Base-by-base conservation (phyloP, 2,329 filamentous ascomycete species). In the Neospermospora avenae region DNA sequence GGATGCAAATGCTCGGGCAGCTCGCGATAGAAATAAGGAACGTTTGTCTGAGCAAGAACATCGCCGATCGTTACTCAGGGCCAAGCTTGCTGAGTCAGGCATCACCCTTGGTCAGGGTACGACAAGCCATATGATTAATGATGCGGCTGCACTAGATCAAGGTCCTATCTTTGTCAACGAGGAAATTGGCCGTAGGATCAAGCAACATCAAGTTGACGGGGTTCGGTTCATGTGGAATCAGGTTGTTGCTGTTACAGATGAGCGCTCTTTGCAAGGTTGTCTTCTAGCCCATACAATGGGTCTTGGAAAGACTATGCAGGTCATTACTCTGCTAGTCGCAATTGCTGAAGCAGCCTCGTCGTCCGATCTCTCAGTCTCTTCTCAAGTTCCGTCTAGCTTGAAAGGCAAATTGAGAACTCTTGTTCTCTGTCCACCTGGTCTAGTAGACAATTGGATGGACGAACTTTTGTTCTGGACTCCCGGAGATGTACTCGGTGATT, bases 151-250 rank as follows among this genome's bases (percentile, higher is more conserved):
- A 20, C 82, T 86, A 2, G 74, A 82, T 14, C 77, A 88, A 64
- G 79, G 80, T 0, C 78, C 85, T 49, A 82, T 91, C 28, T 87
- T 84, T 63, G 75, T 96, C 54, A 80, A 89, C 65, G 73, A 81
- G 0, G 73, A 81, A 7, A 90, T 93, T 57, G 87, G 84, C 0
- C 69, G 68, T 7, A 78, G 77, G 5, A 89, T 96, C 63, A 93
- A 95, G 68, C 79, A 84, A 8, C 91, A 96, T 73, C 93, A 97
- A 70, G 79, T 96, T 49, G 80, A 84, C 0, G 93, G 93, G 1
- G 84, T 96, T 20, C 86, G 87, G 11, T 96, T 96, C 74, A 83
- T 97, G 78, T 97, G 93, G 91, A 86, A 91, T 66, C 88, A 93
- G 64, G 77, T 96, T 46, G 83, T 93, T 5, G 80, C 81, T 34